Conservation (phyloP, 2,329 filamentous ascomycete genomes). For the Teratosphaeria destructans region DNA sequence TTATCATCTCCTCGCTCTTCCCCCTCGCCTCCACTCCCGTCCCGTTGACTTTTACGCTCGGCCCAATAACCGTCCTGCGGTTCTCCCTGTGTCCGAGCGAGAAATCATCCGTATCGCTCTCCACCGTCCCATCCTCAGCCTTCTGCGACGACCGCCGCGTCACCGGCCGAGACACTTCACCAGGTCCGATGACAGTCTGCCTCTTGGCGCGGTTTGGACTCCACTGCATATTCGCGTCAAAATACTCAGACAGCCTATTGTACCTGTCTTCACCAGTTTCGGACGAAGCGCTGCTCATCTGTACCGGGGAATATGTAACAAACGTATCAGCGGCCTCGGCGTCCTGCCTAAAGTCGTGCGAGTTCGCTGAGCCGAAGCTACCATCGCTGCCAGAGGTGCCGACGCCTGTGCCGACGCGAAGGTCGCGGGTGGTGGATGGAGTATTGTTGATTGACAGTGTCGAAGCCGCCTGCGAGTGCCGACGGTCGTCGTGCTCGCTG, state of each 20-base stretch:
- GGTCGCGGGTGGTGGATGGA: not conserved
- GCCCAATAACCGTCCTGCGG: conserved; percentile 12
- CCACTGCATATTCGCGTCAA: conserved; percentile 3
- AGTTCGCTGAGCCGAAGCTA: conserved; percentile 10
- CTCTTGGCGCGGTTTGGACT: conserved; percentile 5
- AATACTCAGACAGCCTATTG: not conserved
- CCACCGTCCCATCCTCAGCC: conserved; percentile 1
- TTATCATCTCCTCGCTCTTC: not conserved
- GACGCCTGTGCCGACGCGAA: not conserved
- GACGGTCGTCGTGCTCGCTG: not conserved
- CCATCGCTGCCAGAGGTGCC: not conserved
- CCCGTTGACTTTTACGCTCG: not conserved
- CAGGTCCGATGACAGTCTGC: conserved; percentile 11
- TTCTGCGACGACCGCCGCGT: not conserved
- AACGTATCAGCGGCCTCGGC: conserved; percentile 17
- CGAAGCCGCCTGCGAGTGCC: not conserved
- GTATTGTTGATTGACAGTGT: not conserved
- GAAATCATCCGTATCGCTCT: conserved; percentile 6
- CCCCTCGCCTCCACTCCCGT: not conserved
- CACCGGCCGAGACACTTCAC: not conserved
- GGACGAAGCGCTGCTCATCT: not conserved
- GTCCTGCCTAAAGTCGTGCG: conserved; percentile 15
- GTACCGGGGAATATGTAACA: conserved; percentile 1
- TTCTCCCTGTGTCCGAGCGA: conserved; percentile 5
- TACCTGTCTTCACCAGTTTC: not conserved